Evolutionary conservation across 176 grass and related monocot species (phyloP).

Genomic region (Eleusine coracana): DNA sequence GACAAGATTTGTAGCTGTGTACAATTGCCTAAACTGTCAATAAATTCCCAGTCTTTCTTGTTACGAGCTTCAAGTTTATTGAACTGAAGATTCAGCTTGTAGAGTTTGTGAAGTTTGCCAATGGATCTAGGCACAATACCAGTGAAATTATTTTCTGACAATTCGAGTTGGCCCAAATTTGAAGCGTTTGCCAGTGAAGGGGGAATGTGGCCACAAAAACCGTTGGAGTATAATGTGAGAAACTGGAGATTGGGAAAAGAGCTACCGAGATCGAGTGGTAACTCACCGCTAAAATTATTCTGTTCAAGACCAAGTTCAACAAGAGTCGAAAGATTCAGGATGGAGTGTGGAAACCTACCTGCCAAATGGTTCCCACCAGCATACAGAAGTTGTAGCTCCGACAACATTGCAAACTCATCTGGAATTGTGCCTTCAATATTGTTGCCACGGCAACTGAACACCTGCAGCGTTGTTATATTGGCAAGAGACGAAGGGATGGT

Average conservation of each 20-base stretch:
- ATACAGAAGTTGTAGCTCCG: background rate
- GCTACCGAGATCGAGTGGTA: background rate
- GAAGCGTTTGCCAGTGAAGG: background rate
- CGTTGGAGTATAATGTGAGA: background rate
- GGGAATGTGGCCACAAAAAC: background rate
- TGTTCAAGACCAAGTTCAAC: background rate
- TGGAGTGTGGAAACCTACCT: conserved; percentile 10
- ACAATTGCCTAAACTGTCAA: background rate
- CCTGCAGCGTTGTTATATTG: background rate
- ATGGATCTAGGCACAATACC: background rate
- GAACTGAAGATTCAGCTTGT: background rate
- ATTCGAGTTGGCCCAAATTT: rapidly evolving
- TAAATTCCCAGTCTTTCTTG: background rate
- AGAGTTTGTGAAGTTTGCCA: background rate
- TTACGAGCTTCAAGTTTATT: background rate
- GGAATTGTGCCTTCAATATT: background rate
- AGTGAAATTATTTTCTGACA: background rate
- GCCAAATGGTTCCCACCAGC: background rate
- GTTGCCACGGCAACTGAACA: rapidly evolving
- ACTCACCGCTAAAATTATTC: background rate
- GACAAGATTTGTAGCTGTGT: background rate
- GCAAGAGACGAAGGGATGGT: background rate
- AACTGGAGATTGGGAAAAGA: background rate
- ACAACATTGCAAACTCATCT: background rate
- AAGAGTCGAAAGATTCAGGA: conserved; percentile 20